Evolutionary conservation across 768 basidiomycete genomes (phyloP).

Genomic region (Podaxis carcinomalis): DNA sequence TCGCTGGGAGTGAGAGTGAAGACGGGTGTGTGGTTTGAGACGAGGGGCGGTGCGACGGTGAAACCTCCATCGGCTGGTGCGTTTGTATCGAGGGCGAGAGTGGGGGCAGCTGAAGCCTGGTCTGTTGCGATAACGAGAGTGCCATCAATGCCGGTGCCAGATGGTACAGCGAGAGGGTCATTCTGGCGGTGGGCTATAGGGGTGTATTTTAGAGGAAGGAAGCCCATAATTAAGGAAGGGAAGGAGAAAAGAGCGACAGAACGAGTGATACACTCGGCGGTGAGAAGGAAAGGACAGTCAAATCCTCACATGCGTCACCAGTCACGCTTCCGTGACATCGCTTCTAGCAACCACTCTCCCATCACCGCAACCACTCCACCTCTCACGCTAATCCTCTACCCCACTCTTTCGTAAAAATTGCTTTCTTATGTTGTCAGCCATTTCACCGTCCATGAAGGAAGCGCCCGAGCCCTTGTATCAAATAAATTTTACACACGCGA

Average conservation of each 20-base stretch:
- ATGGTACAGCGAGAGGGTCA: constrained; percentile 15
- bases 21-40: neutral
- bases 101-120: neutral
- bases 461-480: too few relatives aligned
- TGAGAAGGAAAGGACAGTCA: neutral
- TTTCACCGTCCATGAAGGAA: too few relatives aligned
- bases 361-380: neutral
- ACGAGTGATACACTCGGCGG: neutral
- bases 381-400: neutral
- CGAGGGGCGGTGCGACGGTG: neutral
- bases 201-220: neutral
- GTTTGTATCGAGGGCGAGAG: neutral
- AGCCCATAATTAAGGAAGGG: constrained; percentile 3
- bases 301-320: neutral
- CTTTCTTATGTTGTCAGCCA: too few relatives aligned
- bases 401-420: neutral
- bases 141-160: constrained; percentile 15
- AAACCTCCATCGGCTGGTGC: neutral
- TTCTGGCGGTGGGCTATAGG: constrained; percentile 3
- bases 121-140: constrained; percentile 11
- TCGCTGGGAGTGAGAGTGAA: constrained; percentile 3
- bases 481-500: too few relatives aligned
- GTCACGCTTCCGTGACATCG: neutral
- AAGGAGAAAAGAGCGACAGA: constrained; percentile 1
- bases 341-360: constrained; percentile 2